Evolutionary conservation across 805 yeast genomes (phyloP).

Genomic region (Candida succiphila): DNA sequence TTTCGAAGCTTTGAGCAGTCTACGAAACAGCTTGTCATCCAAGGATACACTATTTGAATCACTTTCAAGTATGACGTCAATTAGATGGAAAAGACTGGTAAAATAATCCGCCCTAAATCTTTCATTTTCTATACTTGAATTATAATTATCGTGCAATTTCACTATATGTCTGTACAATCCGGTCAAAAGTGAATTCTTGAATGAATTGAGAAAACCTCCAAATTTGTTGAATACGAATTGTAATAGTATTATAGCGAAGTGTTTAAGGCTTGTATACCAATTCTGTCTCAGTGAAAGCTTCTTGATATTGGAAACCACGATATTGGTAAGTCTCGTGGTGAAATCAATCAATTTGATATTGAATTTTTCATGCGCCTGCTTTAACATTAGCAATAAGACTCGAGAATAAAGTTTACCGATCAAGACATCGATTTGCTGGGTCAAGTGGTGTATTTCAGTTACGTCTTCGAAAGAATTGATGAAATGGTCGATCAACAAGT

Average conservation of each 20-base stretch:
- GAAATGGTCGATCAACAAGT: slow-evolving; percentile 12
- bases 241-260: slow-evolving; percentile 17
- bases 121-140: slow-evolving; percentile 19
- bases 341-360: slow-evolving; percentile 20
- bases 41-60: slow-evolving; percentile 18
- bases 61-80: slow-evolving; percentile 18
- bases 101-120: slow-evolving; percentile 22
- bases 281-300: slow-evolving; percentile 21
- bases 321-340: slow-evolving; percentile 14
- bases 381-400: slow-evolving; percentile 17
- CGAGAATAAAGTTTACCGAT: slow-evolving; percentile 13
- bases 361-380: slow-evolving; percentile 22
- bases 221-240: slow-evolving; percentile 21
- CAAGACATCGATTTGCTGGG: slow-evolving; percentile 14
- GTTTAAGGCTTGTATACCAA: slow-evolving; percentile 23
- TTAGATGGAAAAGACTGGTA: slow-evolving; percentile 18
- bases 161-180: slow-evolving; percentile 20
- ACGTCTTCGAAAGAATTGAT: slow-evolving; percentile 10
- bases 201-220: slow-evolving; percentile 24
- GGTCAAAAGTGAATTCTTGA: slow-evolving; percentile 17
- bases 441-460: slow-evolving; percentile 13
- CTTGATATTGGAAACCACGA: slow-evolving; percentile 11
- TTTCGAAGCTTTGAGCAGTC: slow-evolving; percentile 21
- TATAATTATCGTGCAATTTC: slow-evolving; percentile 24
- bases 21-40: slow-evolving; percentile 19